Conservation (phyloP, 1,284 basidiomycete genomes). For the Volvariella volvacea region DNA sequence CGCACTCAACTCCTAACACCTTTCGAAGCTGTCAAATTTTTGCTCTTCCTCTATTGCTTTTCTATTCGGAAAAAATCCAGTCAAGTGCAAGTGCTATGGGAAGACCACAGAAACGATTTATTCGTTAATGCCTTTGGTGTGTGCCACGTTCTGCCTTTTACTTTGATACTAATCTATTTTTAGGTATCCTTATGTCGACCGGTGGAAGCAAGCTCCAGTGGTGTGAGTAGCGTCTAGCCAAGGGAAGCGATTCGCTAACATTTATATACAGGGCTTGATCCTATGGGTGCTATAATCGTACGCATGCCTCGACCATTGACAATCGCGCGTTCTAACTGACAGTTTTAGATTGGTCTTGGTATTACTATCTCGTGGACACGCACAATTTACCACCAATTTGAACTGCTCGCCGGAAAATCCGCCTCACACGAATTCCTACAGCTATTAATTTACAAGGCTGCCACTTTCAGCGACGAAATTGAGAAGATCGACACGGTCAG, state of each 20-base stretch:
- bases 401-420: slow-evolving; percentile 83
- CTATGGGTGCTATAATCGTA: slow-evolving; percentile 73
- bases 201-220: slow-evolving; percentile 84
- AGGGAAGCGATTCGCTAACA: slow-evolving; percentile 2
- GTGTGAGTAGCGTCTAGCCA: slow-evolving; percentile 47
- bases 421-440: slow-evolving; percentile 89
- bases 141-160: slow-evolving; percentile 11
- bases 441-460: slow-evolving; percentile 88
- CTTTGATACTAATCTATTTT: slow-evolving; percentile 13
- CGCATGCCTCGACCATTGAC: slow-evolving; percentile 17
- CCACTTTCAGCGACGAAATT: slow-evolving; percentile 84
- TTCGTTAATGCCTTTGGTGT: slow-evolving; percentile 76
- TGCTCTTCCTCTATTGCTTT: slow-evolving; percentile 84
- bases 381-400: slow-evolving; percentile 80
- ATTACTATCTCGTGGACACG: slow-evolving; percentile 79
- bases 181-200: slow-evolving; percentile 85
- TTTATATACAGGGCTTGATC: slow-evolving; percentile 60
- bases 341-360: slow-evolving; percentile 62
- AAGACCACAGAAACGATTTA: slow-evolving; percentile 90
- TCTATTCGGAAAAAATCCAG: slow-evolving; percentile 75
- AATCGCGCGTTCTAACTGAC: slow-evolving; percentile 8
- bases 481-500: slow-evolving; percentile 84
- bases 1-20: slow-evolving; percentile 3
- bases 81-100: slow-evolving; percentile 92
- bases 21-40: slow-evolving; percentile 68